Evolutionary conservation across 2,329 filamentous ascomycete species (phyloP).

Genomic region (Colletotrichum falcatum): DNA sequence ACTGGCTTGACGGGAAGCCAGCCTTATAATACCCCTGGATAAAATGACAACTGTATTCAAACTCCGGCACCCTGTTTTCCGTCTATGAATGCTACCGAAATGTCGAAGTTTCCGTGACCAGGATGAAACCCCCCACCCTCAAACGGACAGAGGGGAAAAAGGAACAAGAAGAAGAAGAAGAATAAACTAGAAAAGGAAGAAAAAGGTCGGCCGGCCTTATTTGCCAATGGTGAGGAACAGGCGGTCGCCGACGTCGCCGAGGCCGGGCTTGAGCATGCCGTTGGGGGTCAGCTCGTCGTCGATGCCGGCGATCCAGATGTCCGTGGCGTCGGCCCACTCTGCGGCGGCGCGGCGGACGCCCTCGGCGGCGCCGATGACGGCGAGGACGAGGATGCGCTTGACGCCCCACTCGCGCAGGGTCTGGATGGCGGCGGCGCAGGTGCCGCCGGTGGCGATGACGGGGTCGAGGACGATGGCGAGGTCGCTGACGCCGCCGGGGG

Average conservation of each 20-base stretch:
- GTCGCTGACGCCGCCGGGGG: constrained; percentile 62
- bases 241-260: constrained; percentile 92
- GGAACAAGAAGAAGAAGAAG: background rate
- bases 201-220: constrained; percentile 56
- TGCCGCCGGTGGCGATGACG: constrained; percentile 93
- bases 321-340: constrained; percentile 82
- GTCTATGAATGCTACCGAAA: constrained; percentile 21
- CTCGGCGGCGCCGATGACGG: constrained; percentile 77
- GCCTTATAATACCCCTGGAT: constrained; percentile 6
- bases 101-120: constrained; percentile 1
- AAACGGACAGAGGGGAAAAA: background rate
- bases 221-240: constrained; percentile 92
- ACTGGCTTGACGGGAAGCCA: background rate
- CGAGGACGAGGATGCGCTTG: constrained; percentile 80
- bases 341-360: constrained; percentile 79
- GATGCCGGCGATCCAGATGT: constrained; percentile 86
- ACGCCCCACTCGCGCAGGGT: constrained; percentile 92
- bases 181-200: background rate
- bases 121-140: background rate
- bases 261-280: constrained; percentile 90
- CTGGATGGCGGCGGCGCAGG: constrained; percentile 89
- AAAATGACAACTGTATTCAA: constrained; percentile 21
- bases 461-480: constrained; percentile 91
- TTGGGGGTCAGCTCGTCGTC: constrained; percentile 79
- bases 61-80: constrained; percentile 18